Base-by-base conservation (phyloP, 202 grass and related monocot species). In the Eragrostis tef region DNA sequence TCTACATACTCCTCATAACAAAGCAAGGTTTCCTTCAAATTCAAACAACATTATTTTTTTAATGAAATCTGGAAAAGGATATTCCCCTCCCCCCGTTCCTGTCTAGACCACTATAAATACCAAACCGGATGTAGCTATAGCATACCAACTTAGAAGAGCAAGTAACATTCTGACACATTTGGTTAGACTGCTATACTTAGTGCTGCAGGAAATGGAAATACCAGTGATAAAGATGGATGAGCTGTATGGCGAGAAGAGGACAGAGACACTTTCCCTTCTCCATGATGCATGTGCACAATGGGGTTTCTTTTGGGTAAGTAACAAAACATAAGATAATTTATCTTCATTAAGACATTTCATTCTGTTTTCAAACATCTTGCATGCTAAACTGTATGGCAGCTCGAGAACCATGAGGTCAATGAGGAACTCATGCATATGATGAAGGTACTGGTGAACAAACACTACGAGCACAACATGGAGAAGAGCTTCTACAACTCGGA, bases 251-350 rank as follows among this genome's bases (percentile, higher is more conserved):
- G 45, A 87, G 66, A 89, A 70, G 80, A 84, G 84, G 47, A 58
- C 75, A 51, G 81, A 86, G 41, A 84, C 80, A 43, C 84, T 89
- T 75, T 70, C 62, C 4, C 90, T 89, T 67, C 90, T 92, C 60
- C 90, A 89, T 39, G 84, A 87, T 79, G 90, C 90, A 51, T 89
- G 87, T 67, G 75, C 56, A 24, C 66, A 92, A 41, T 92, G 86
- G 83, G 90, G 86, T 16, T 92, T 92, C 86, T 89, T 92, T 80
- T 92, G 90, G 87, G 90, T 92, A 87, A 81, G 90, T 58, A 64
- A 50, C 21, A 71, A 54, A 25, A 22, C 27, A 64, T 70, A 73
- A 43, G 11, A 86, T 79, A 16, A 13, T 74, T 74, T 1, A 34
- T 63, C 26, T 83, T 64, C 1, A 56, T 47, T 43, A 36, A 19